These are phyloP conservation scores for Teunomyces stri DNA, from an alignment of 805 yeast genomes.

Conservation along the genomic window DNA sequence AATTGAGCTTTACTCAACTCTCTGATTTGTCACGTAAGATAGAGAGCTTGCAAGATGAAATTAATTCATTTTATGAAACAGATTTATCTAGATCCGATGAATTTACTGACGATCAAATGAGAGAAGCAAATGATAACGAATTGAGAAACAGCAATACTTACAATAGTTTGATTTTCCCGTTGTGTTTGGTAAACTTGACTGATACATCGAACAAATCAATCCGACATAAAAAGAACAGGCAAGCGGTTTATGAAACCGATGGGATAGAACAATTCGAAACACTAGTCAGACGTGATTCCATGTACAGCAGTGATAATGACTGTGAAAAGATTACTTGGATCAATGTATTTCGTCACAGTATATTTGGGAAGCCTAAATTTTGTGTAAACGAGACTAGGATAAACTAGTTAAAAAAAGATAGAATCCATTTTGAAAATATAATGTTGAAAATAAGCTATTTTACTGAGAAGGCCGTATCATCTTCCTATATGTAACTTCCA, in stretches of 20 bases:
- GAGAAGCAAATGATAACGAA: background rate
- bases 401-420: background rate
- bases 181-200: too few relatives aligned
- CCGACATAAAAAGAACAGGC: constrained; percentile 19
- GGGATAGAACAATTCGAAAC: background rate
- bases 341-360: constrained; percentile 48
- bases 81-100: background rate
- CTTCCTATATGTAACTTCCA: background rate
- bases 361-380: constrained; percentile 47
- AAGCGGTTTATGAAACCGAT: constrained; percentile 10
- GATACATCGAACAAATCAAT: too few relatives aligned
- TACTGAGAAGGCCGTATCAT: background rate
- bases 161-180: too few relatives aligned
- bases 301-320: constrained; percentile 17
- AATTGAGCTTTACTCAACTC: background rate
- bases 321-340: constrained; percentile 54
- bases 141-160: too few relatives aligned
- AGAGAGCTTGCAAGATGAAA: background rate
- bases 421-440: constrained; percentile 1
- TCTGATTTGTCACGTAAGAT: background rate
- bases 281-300: constrained; percentile 1
- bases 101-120: background rate
- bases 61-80: background rate
- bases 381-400: constrained; percentile 17
- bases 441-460: background rate